Base-by-base conservation (phyloP, 2,329 filamentous ascomycete genomes). In the Paraphaeosphaeria sporulosa region DNA sequence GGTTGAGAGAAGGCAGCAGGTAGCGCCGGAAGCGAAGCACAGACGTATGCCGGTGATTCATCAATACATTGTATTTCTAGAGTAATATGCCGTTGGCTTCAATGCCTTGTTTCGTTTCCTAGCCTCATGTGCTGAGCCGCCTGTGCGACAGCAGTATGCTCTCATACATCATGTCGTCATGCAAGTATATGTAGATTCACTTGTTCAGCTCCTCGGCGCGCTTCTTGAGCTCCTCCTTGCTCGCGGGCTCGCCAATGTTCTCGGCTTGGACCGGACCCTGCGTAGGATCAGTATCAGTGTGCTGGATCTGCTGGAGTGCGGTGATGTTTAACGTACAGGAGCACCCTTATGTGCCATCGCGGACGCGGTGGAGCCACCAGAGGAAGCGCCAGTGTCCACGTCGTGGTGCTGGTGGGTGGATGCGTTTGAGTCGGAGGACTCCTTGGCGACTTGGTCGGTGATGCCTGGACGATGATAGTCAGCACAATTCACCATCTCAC, bases 131-230 rank as follows among this genome's bases (percentile, higher is more conserved):
- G 49, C 34, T 40, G 5, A n/a, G 7, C 34, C 15, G 34, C 15
- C 15, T 27, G 49, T 27, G 34, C 13, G 10, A 10, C 9, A 44
- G 42, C 42, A 12, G 38, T 40, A 40, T 40, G 6, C n/a, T n/a
- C 3, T 44, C 9, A 23, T 40, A 4, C 21, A 1, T 25, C 32
- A 25, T 38, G 17, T 12, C 32, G 23, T 17, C 32, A 30, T 40
- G 34, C 34, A 52, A 36, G 5, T 17, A 12, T 27, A 12, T 17
- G 30, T 27, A 27, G 25, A 6, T 30, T 55, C 80, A 79, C 68
- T 83, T 82, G 73, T 84, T 84, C 66, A 84, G 61, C 74, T 83
- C 82, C 64, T 80, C 80, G n/a, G 79, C 75, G 63, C 82, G 74
- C 75, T 80, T 81, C 79, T 79, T 82, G 44, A 83, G 71, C 67